These are phyloP conservation scores for Clavispora santaluciae DNA, from an alignment of 805 yeast genomes.

Conservation along the genomic window DNA sequence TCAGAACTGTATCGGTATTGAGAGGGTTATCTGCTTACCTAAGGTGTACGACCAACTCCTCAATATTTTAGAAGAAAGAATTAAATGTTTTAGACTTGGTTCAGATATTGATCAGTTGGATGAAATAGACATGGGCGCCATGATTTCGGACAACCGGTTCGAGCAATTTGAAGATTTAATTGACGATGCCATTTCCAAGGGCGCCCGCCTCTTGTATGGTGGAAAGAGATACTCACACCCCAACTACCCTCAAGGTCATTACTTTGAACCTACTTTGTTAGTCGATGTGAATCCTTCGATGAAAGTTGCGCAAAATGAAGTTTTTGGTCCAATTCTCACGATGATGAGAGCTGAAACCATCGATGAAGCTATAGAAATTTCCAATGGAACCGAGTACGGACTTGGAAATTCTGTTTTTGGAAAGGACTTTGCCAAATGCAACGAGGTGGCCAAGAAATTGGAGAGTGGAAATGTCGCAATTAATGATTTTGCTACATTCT, in stretches of 20 bases:
- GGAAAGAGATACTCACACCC: slow-evolving; percentile 83
- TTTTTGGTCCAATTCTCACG: slow-evolving; percentile 88
- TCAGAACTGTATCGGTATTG: slow-evolving; percentile 97
- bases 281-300: slow-evolving; percentile 71
- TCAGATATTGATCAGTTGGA: slow-evolving; percentile 89
- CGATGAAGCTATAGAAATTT: slow-evolving; percentile 66
- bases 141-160: slow-evolving; percentile 77
- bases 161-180: slow-evolving; percentile 61
- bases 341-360: slow-evolving; percentile 66
- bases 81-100: slow-evolving; percentile 67
- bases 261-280: slow-evolving; percentile 84
- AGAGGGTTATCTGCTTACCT: slow-evolving; percentile 81
- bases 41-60: slow-evolving; percentile 62
- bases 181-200: slow-evolving; percentile 66
- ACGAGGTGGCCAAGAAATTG: slow-evolving; percentile 57
- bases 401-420: slow-evolving; percentile 92
- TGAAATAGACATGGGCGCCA: slow-evolving; percentile 94
- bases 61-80: slow-evolving; percentile 49
- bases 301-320: slow-evolving; percentile 84
- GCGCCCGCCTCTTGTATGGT: slow-evolving; percentile 79
- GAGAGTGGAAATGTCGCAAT: slow-evolving; percentile 91
- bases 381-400: slow-evolving; percentile 85
- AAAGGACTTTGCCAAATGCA: slow-evolving; percentile 49
- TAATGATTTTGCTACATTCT: slow-evolving; percentile 95
- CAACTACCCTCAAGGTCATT: slow-evolving; percentile 92